Evolutionary conservation across 169 alveolate species (phyloP).

Genomic region (Cryptosporidium muris): DNA sequence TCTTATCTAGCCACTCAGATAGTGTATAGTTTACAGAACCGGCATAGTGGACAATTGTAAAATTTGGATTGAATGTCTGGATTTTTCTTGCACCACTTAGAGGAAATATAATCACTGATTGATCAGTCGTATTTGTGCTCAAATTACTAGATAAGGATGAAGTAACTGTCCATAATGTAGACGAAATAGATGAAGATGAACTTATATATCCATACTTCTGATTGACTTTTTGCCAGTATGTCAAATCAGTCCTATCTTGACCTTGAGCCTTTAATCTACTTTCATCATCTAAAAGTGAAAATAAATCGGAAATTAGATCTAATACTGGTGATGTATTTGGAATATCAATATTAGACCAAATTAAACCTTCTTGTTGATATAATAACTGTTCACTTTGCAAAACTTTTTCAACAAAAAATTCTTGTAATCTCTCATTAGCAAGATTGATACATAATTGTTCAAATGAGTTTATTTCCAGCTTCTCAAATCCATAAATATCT

Average conservation of each 20-base stretch:
- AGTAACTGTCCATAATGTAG: no score
- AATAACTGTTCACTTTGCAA: constrained; percentile 85
- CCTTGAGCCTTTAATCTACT: constrained; percentile 66
- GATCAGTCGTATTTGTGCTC: background rate
- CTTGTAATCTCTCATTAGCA: constrained; percentile 89
- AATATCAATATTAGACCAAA: constrained; percentile 74
- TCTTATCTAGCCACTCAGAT: constrained; percentile 82
- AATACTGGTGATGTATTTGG: constrained; percentile 60
- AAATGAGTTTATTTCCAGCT: constrained; percentile 83
- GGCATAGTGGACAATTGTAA: constrained; percentile 85
- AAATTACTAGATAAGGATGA: no score
- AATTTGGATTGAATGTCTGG: background rate
- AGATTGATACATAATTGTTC: constrained; percentile 87
- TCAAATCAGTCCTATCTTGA: constrained; percentile 43
- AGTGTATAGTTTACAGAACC: constrained; percentile 84
- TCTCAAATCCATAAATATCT: constrained; percentile 90
- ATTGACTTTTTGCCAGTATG: constrained; percentile 65
- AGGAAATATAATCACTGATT: constrained; percentile 31
- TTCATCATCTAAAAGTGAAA: constrained; percentile 56
- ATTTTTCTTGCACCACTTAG: constrained; percentile 47
- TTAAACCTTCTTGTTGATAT: constrained; percentile 83
- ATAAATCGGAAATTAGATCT: constrained; percentile 44
- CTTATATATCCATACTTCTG: constrained; percentile 36
- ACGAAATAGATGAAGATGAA: no score
- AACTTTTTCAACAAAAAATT: constrained; percentile 86